phyloP scores from a whole-genome alignment of 2,329 filamentous ascomycete species.

The Furcasterigmium sp. region DNA sequence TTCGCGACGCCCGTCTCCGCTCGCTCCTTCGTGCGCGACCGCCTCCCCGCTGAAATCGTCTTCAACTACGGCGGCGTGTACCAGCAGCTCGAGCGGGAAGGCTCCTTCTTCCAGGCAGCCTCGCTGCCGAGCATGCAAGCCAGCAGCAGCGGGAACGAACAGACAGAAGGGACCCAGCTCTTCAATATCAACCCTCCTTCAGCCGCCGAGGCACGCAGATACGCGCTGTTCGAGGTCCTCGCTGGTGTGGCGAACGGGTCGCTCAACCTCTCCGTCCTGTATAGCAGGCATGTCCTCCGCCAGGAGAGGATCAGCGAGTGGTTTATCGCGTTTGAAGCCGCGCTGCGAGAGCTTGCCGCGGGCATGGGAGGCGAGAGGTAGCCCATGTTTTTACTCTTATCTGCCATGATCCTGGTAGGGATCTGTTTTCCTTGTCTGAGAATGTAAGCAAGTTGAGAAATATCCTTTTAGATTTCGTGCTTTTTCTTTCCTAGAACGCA shows the following conservation, averaged over 20 bases:
- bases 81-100: constrained; percentile 36
- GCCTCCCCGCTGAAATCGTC: constrained; percentile 36
- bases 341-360: not conserved
- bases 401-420: no score
- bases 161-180: constrained; percentile 7
- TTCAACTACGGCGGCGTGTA: constrained; percentile 44
- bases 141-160: not conserved
- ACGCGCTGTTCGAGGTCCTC: constrained; percentile 44
- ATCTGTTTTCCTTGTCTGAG: no score
- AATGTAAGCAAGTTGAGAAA: no score
- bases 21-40: constrained; percentile 10
- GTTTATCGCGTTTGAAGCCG: constrained; percentile 26
- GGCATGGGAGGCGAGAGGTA: not conserved
- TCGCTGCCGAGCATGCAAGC: constrained; percentile 11
- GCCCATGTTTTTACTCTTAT: no score
- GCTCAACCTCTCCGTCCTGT: constrained; percentile 44
- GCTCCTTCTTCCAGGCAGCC: constrained; percentile 19
- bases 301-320: constrained; percentile 35
- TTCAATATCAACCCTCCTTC: not conserved
- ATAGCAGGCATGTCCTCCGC: constrained; percentile 41
- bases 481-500: no score
- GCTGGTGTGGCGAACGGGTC: constrained; percentile 39
- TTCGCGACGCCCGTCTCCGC: not conserved
- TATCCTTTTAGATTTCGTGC: no score
- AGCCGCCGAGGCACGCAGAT: constrained; percentile 14